phyloP scores from a whole-genome alignment of 176 grass and related monocot genomes.

The Phyllostachys edulis region DNA sequence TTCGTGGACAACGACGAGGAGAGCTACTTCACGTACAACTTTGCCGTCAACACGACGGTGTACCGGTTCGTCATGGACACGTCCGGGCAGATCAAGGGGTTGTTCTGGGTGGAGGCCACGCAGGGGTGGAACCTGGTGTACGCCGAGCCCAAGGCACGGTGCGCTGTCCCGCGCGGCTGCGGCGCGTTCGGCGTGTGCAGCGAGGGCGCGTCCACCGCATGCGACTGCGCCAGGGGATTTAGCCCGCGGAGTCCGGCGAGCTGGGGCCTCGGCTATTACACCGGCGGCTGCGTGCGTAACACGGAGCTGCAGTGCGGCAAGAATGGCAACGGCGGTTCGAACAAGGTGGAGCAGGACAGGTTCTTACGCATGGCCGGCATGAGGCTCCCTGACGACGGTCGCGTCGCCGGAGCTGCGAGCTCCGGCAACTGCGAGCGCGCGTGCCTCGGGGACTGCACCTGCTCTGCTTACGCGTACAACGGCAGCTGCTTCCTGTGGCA shows the following conservation, averaged over 20 bases:
- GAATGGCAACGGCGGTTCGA: neutral
- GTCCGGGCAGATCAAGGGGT: constrained; percentile 38
- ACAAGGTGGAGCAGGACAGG: neutral
- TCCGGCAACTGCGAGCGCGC: constrained; percentile 16
- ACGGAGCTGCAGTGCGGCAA: constrained; percentile 13
- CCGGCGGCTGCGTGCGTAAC: constrained; percentile 28
- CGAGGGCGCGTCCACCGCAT: neutral
- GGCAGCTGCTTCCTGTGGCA: constrained; percentile 35
- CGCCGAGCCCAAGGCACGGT: constrained; percentile 29
- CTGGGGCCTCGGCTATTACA: constrained; percentile 8
- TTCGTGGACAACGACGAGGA: constrained; percentile 27
- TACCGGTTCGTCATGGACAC: constrained; percentile 31
- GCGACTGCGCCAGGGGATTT: constrained; percentile 39
- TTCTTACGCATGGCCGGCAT: constrained; percentile 21
- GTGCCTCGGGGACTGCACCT: constrained; percentile 33
- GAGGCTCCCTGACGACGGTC: constrained; percentile 29
- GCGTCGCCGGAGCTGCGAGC: neutral
- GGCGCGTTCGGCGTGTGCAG: constrained; percentile 43
- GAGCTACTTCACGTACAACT: constrained; percentile 43
- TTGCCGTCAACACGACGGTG: constrained; percentile 20
- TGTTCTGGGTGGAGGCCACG: constrained; percentile 32
- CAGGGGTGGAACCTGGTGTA: constrained; percentile 32
- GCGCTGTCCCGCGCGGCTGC: constrained; percentile 29
- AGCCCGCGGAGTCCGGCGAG: neutral
- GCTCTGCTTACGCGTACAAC: constrained; percentile 37